These are phyloP conservation scores for Fusarium denticulatum DNA, from an alignment of 2,329 filamentous ascomycete species.

Conservation along the genomic window DNA sequence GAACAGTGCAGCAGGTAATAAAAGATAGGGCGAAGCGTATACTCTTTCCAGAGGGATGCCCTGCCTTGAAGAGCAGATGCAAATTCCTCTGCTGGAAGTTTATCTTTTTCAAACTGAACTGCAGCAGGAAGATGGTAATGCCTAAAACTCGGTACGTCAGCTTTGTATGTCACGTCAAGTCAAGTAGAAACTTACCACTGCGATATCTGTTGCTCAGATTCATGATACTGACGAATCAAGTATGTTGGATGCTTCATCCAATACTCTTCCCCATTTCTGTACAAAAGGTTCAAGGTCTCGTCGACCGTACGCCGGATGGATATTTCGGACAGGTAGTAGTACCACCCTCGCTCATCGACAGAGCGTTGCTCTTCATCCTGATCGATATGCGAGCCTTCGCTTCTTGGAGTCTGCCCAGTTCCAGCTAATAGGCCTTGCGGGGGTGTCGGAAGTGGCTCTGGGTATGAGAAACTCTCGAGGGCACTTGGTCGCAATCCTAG, in stretches of 20 bases:
- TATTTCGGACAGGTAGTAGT: constrained; percentile 36
- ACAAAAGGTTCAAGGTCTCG: constrained; percentile 7
- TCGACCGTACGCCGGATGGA: constrained; percentile 36
- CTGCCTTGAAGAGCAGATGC: constrained; percentile 10
- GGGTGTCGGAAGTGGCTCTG: constrained; percentile 30
- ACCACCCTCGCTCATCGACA: constrained; percentile 31
- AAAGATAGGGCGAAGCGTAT: constrained; percentile 15
- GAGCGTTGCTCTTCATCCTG: background rate
- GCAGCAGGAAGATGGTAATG: constrained; percentile 7
- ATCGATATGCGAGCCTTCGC: background rate
- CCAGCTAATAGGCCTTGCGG: background rate
- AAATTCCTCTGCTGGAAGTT: constrained; percentile 7
- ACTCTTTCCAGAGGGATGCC: constrained; percentile 15
- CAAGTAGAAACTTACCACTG: constrained; percentile 2
- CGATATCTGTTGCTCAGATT: constrained; percentile 17
- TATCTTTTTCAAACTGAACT: constrained; percentile 14
- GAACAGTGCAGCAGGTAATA: constrained; percentile 11
- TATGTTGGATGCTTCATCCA: constrained; percentile 13
- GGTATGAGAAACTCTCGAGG: constrained; percentile 29
- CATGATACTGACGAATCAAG: constrained; percentile 7
- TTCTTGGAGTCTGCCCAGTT: background rate
- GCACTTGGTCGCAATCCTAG: constrained; percentile 18
- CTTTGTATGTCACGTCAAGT: background rate
- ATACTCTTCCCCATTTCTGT: constrained; percentile 7
- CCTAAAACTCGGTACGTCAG: background rate